A percentile compares a stretch with the other conserved stretches of the same genome.
Evolutionary conservation across 2,329 filamentous ascomycete species (phyloP).

Genomic region (Exophiala spinifera): DNA sequence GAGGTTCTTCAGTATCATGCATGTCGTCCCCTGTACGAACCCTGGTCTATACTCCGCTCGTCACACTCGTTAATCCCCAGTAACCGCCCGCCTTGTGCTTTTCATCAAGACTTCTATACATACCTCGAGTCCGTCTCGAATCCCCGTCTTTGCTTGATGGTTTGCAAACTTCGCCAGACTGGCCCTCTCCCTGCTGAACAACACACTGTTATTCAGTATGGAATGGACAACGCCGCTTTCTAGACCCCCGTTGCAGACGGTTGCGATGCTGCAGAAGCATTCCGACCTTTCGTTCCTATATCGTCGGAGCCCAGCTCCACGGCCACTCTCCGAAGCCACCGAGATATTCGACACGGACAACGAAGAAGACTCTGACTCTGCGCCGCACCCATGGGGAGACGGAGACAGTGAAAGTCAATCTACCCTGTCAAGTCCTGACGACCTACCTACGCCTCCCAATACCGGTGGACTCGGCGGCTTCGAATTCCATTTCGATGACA

Average conservation of each 20-base stretch:
- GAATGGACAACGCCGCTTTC: slow-evolving; percentile 21
- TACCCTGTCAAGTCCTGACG: slow-evolving; percentile 82
- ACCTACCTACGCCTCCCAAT: slow-evolving; percentile 75
- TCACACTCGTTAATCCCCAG: slow-evolving; percentile 20
- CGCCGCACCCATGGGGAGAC: slow-evolving; percentile 25
- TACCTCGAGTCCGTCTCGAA: slow-evolving; percentile 22
- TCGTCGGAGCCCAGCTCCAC: slow-evolving; percentile 19
- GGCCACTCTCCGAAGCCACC: slow-evolving; percentile 35
- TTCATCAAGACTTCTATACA: slow-evolving; percentile 20
- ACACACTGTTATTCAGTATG: slow-evolving; percentile 16
- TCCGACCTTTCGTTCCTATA: slow-evolving; percentile 24
- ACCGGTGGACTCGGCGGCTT: slow-evolving; percentile 62
- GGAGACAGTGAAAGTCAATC: slow-evolving; percentile 64
- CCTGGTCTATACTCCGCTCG: slow-evolving; percentile 14
- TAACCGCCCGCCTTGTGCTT: slow-evolving; percentile 21
- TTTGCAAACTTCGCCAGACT: slow-evolving; percentile 10
- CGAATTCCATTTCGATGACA: slow-evolving; percentile 56
- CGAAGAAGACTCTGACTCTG: slow-evolving; percentile 33
- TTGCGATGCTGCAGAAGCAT: slow-evolving; percentile 26
- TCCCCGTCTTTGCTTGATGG: slow-evolving; percentile 22
- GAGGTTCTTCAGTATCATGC: slow-evolving; percentile 19
- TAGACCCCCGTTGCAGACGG: slow-evolving; percentile 9
- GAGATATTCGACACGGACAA: slow-evolving; percentile 38
- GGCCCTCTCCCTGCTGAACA: slow-evolving; percentile 4
- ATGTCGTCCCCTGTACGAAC: slow-evolving; percentile 10